A percentile compares a stretch with the other conserved stretches of the same genome.
Evolutionary conservation across 2,329 filamentous ascomycete genomes (phyloP).

Genomic region (Alternaria atra): DNA sequence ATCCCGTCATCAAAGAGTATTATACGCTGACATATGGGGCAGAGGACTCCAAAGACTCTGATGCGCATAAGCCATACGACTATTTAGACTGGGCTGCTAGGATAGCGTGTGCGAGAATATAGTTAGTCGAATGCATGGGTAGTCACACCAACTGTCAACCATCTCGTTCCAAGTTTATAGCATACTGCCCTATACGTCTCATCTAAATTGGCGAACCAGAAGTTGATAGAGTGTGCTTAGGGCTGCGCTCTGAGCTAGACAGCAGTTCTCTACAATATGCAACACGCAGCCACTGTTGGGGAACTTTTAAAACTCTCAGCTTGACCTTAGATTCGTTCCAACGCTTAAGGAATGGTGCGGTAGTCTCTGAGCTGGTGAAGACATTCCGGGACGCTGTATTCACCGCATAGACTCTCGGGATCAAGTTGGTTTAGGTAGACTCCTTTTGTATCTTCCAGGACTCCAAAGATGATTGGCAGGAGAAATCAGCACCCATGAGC

Average conservation of each 20-base stretch:
- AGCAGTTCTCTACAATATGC: background rate
- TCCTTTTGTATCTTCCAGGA: conserved; percentile 2
- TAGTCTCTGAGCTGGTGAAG: background rate
- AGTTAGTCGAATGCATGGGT: background rate
- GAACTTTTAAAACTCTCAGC: background rate
- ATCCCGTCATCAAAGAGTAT: background rate
- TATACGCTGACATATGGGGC: background rate
- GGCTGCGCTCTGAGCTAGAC: background rate
- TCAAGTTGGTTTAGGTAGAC: background rate
- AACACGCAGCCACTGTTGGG: conserved; percentile 9
- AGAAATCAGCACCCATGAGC: background rate
- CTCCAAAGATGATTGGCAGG: background rate
- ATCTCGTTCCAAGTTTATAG: background rate
- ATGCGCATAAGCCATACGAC: background rate
- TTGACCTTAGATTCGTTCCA: background rate
- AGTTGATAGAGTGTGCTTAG: background rate
- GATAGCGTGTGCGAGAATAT: background rate
- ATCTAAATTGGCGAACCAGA: background rate
- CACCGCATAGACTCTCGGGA: background rate
- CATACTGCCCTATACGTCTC: background rate
- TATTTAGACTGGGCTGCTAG: background rate
- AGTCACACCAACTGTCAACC: background rate
- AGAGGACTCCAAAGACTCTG: background rate
- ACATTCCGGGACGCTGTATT: background rate
- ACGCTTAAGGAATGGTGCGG: background rate